Evolutionary conservation across 345 rosid species (phyloP).

Genomic region (Isatis tinctoria): DNA sequence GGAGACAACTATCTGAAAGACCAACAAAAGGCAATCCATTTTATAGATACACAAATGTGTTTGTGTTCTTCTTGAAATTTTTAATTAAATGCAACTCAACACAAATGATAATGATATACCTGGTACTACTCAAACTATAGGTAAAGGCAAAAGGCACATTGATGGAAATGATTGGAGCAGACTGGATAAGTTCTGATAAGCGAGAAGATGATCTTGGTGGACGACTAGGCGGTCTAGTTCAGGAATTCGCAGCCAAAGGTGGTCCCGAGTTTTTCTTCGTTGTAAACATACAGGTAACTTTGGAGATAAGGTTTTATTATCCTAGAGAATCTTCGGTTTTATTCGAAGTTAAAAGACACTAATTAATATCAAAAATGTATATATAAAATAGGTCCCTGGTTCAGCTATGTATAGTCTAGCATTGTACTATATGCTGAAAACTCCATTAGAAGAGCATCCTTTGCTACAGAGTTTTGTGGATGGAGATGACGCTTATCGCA

Average conservation of each 20-base stretch:
- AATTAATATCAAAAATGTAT: not conserved
- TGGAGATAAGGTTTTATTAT: not conserved
- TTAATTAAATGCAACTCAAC: not conserved
- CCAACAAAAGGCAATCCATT: constrained; percentile 51
- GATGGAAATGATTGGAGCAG: constrained; percentile 94
- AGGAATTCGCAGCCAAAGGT: constrained; percentile 52
- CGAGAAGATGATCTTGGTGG: constrained; percentile 77
- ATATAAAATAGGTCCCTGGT: constrained; percentile 59
- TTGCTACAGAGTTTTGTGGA: constrained; percentile 75
- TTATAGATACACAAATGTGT: not conserved
- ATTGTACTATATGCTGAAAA: constrained; percentile 64
- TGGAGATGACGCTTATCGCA: constrained; percentile 82
- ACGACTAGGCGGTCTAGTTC: constrained; percentile 64
- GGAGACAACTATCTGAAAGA: constrained; percentile 70
- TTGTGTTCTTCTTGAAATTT: not conserved
- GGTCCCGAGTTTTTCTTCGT: constrained; percentile 79
- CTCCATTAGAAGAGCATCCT: constrained; percentile 70
- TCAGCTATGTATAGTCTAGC: constrained; percentile 54
- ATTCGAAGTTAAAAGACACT: not conserved
- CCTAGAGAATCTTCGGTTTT: not conserved
- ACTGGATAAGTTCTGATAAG: constrained; percentile 74
- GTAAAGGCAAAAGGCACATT: constrained; percentile 61
- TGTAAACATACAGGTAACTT: constrained; percentile 67
- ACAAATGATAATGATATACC: not conserved
- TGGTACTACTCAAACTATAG: constrained; percentile 30